Conservation (phyloP, 2,329 filamentous ascomycete genomes). For the Zymoseptoria passerinii region DNA sequence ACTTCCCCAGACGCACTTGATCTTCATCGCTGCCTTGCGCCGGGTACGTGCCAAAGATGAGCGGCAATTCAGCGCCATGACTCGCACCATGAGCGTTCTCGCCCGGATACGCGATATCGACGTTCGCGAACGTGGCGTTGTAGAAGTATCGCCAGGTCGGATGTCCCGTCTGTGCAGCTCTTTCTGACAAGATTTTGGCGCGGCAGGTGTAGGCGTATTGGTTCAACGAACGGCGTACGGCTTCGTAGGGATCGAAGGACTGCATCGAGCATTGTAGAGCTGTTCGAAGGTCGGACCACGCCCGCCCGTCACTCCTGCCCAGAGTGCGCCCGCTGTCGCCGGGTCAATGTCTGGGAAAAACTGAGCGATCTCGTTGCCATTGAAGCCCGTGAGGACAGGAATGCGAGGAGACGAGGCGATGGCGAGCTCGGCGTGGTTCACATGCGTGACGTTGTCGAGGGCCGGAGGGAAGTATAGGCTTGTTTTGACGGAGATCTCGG, state of each 20-base stretch:
- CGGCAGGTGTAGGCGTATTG: slow-evolving; percentile 1
- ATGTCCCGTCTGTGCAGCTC: background rate
- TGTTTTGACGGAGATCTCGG: background rate
- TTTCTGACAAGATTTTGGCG: background rate
- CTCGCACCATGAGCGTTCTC: background rate
- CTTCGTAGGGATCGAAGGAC: background rate
- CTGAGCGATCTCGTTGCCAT: background rate
- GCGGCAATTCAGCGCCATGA: background rate
- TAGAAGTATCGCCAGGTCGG: slow-evolving; percentile 1
- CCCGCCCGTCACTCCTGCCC: background rate
- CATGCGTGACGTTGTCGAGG: background rate
- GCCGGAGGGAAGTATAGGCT: background rate
- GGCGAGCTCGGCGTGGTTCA: background rate
- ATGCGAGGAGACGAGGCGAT: background rate
- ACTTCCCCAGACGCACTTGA: background rate
- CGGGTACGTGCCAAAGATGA: background rate
- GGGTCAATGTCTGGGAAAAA: background rate
- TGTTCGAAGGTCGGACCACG: background rate
- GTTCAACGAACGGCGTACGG: background rate
- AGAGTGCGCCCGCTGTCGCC: background rate
- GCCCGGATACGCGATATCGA: background rate
- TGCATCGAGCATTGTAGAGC: background rate
- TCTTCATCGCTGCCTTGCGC: slow-evolving; percentile 31
- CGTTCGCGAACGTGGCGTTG: background rate
- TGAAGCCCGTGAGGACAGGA: background rate